Evolutionary conservation across 306 rosid species (phyloP).

Genomic region (Trichosanthes truncata): DNA sequence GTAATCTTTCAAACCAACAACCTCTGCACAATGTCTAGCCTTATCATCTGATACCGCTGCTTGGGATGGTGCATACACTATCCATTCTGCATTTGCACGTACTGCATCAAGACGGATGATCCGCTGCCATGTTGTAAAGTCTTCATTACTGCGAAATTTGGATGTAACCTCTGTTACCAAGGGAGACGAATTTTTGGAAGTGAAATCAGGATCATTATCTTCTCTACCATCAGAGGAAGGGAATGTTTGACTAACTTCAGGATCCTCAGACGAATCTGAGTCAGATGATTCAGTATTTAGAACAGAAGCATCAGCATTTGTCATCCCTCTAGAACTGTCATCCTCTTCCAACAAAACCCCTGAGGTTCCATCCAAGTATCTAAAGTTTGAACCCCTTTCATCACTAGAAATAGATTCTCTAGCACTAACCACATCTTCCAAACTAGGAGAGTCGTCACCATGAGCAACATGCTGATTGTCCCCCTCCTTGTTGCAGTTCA

Average conservation of each 20-base stretch:
- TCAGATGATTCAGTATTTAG: conserved; percentile 69
- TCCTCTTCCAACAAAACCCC: conserved; percentile 58
- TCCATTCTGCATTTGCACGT: conserved; percentile 91
- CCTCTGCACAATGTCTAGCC: conserved; percentile 69
- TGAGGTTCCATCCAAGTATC: conserved; percentile 57
- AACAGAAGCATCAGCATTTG: conserved; percentile 51
- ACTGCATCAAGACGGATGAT: conserved; percentile 96
- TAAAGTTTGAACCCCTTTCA: conserved; percentile 49
- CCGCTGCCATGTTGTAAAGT: conserved; percentile 88
- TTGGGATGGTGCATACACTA: conserved; percentile 52
- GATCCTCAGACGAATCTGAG: conserved; percentile 76
- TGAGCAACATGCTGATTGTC: conserved; percentile 31
- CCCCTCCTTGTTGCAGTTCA: conserved; percentile 37
- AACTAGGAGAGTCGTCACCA: conserved; percentile 62
- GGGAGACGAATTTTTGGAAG: conserved; percentile 51
- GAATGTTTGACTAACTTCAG: conserved; percentile 64
- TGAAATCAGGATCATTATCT: conserved; percentile 38
- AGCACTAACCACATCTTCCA: conserved; percentile 79
- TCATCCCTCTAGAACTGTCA: conserved; percentile 33
- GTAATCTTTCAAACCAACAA: conserved; percentile 92
- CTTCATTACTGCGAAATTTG: conserved; percentile 46
- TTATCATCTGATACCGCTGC: conserved; percentile 50
- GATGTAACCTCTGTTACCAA: conserved; percentile 29
- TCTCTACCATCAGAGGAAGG: conserved; percentile 45
- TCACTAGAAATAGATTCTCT: conserved; percentile 84